Conservation (phyloP, 2,329 filamentous ascomycete species). For the Cercospora nicotianae region DNA sequence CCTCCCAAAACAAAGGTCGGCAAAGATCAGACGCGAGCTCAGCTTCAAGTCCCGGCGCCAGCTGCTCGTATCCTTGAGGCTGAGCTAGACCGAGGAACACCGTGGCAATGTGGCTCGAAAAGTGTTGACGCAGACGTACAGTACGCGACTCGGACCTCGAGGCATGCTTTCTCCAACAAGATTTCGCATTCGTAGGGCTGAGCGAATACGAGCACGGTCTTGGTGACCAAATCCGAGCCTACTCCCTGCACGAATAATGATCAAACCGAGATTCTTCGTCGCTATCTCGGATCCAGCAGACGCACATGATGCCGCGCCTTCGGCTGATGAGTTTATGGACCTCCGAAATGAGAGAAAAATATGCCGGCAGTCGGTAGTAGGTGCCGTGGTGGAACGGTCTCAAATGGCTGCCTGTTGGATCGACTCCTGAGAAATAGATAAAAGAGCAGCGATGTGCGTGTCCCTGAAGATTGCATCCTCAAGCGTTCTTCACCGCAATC, state of each 20-base stretch:
- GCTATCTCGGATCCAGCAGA: background rate
- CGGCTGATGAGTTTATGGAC: background rate
- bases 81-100: background rate
- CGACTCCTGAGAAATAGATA: background rate
- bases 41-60: background rate
- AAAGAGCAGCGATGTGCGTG: background rate
- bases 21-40: background rate
- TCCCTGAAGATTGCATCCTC: too few relatives aligned
- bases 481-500: background rate
- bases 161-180: background rate
- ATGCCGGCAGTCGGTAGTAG: background rate
- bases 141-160: background rate
- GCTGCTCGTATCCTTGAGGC: background rate
- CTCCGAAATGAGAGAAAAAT: background rate
- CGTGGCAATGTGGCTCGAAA: background rate
- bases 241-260: background rate
- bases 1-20: too few relatives aligned
- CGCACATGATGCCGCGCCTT: background rate
- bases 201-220: slow-evolving; percentile 1
- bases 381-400: background rate
- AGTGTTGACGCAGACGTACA: background rate
- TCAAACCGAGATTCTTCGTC: background rate
- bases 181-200: background rate
- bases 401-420: background rate
- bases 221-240: background rate